Conservation (phyloP, 2,329 filamentous ascomycete species). For the Fusarium sacchari region DNA sequence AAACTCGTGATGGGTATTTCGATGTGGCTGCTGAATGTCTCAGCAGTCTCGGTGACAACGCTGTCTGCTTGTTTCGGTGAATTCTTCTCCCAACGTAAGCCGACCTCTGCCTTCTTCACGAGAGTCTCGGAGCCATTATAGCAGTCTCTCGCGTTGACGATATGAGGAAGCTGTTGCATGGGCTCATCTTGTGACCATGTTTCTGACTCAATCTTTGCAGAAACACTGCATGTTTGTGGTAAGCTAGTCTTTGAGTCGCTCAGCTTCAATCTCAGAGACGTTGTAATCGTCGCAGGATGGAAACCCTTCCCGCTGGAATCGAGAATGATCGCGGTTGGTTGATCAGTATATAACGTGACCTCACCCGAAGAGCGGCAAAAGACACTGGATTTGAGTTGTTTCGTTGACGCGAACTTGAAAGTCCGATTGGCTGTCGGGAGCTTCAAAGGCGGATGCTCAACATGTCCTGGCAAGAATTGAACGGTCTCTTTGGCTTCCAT, state of each 20-base stretch:
- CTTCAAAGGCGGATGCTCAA: not conserved
- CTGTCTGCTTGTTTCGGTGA: not conserved
- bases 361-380: slow-evolving; percentile 3
- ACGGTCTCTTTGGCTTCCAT: slow-evolving; percentile 12
- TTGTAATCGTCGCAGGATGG: not conserved
- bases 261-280: not conserved
- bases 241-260: not conserved
- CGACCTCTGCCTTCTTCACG: not conserved
- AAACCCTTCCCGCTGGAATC: not conserved
- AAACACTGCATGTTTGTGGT: not conserved
- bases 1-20: not conserved
- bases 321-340: not conserved
- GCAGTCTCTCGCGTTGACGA: not conserved
- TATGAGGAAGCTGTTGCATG: slow-evolving; percentile 15
- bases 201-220: slow-evolving; percentile 9
- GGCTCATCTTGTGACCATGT: slow-evolving; percentile 18
- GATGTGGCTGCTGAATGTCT: not conserved
- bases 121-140: not conserved
- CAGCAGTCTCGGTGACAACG: not conserved
- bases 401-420: slow-evolving; percentile 2
- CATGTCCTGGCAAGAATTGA: slow-evolving; percentile 6
- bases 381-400: slow-evolving; percentile 11
- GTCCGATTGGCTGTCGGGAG: not conserved
- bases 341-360: not conserved
- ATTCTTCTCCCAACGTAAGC: not conserved